Base-by-base conservation (phyloP, 73 alveolate species). In the Stentor roeselii region DNA sequence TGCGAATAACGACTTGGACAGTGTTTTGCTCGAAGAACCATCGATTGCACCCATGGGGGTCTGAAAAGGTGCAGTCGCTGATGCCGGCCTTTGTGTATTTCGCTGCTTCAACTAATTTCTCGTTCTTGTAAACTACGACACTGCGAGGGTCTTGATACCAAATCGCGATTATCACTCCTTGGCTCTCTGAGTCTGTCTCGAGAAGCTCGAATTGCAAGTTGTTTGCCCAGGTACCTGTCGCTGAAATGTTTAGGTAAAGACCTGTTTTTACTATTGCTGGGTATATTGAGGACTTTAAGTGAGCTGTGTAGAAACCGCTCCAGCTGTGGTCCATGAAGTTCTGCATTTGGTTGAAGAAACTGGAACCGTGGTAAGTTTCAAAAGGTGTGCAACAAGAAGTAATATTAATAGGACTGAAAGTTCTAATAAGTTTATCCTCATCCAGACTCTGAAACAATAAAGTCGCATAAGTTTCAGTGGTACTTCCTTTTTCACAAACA, bases 251-350 rank as follows among this genome's bases (percentile, higher is more conserved):
- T 59, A 83, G 84, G 11, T 30, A 60, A 0, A 36, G 36, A 1
- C 86, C 87, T 3, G 87, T 60, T 6, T 83, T 39, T 35, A 87
- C 74, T 3, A 61, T 36, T 3, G 86, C 35, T 3, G 86, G 86
- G 61, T 60, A 87, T 37, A 86, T 83, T 0, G 86, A 3, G 41
- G 60, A 4, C n/a, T 83, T 82, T 3, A 6, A 0, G 36, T 60
- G 37, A 36, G 61, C 78, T 32, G 82, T 83, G 39, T 86, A 87
- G 83, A 86, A 89, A 1, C 92, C 95, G 59, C 75, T 82, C 92
- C 95, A 86, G 31, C 78, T 15, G 15, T 78, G 82, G 58, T 86
- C 95, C 82, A 3, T 37, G 34, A 78, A 82, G 14, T 85, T 59
- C 11, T 86, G 77, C 1, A 86, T 38, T 31, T 75, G 83, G 75